A percentile compares a stretch with the other conserved stretches of the same genome.
These are phyloP conservation scores for Earliella scabrosa DNA, from an alignment of 1,284 basidiomycete genomes.

Conservation along the genomic window DNA sequence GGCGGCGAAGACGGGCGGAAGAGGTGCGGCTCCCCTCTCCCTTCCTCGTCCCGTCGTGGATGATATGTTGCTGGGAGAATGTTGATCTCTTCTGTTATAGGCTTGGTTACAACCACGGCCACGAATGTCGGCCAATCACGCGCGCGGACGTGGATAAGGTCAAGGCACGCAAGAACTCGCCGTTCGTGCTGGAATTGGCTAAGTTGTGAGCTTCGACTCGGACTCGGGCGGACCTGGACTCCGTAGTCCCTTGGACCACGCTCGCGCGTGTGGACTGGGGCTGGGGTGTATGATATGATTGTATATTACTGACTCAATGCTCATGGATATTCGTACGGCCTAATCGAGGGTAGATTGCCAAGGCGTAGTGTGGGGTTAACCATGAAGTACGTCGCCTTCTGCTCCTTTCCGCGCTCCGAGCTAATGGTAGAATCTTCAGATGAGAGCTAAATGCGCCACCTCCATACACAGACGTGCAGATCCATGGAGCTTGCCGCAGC, in stretches of 20 bases:
- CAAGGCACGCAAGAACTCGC: conserved; percentile 59
- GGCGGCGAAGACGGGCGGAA: conserved; percentile 67
- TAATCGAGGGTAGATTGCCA: no score
- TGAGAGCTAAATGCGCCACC: no score
- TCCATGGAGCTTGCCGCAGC: not conserved
- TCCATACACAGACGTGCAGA: not conserved
- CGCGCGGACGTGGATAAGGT: conserved; percentile 73
- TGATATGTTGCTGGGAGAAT: no score
- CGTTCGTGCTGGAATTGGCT: conserved; percentile 31
- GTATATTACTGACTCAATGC: no score
- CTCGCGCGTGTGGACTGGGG: not conserved
- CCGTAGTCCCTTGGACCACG: not conserved
- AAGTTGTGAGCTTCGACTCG: conserved; percentile 21
- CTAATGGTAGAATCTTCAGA: not conserved
- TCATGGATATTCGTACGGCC: no score
- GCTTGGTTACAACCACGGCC: conserved; percentile 81
- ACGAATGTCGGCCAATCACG: conserved; percentile 66
- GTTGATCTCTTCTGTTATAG: conserved; percentile 47
- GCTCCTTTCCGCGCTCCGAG: not conserved
- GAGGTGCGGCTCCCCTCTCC: conserved; percentile 47
- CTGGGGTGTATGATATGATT: not conserved
- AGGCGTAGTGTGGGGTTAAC: not conserved
- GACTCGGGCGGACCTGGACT: not conserved
- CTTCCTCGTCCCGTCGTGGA: no score
- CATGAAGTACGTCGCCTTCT: not conserved